Base-by-base conservation (phyloP, 768 basidiomycete species). In the Royoungia palumana region DNA sequence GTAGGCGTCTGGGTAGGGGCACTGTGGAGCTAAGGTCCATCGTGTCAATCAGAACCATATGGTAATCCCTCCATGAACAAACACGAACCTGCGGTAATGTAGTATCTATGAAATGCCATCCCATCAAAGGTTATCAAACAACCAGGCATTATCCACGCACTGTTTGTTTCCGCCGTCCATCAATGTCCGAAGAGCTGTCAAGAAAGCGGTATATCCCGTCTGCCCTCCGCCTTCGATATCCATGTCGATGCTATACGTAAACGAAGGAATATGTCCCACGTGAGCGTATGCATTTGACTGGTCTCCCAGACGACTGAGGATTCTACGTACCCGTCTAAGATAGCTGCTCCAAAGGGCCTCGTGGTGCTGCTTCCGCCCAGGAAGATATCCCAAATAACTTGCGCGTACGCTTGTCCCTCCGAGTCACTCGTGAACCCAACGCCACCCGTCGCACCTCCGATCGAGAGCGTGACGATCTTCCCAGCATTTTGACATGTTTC, bases 291-390 rank as follows among this genome's bases (percentile, higher is more conserved):
- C 16, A 46, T 24, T 7, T 14, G 11, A 17, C 0, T 7, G 2
- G 46, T 58, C 27, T 11, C 42, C 48, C 40, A 34, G 57, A 47
- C 48, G 20, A 58, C 51, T 13, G 1, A 36, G n/a, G 5, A 21
- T 24, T 27, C 8, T 6, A 43, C 62, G 14, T 36, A 86, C 85
- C 87, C 87, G 56, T 89, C 87, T 21, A 89, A 72, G 42, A 87
- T 75, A 3, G 85, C 87, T 50, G 55, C 65, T 21, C 87, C 87
- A 56, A 89, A 89, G 0, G 87, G 87, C 50, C 87, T 75, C 14
- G 79, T 85, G 22, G 62, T 62, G 49, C 77, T 80, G 1, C 70
- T 72, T 16, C 85, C 84, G 9, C 85, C 87, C 24, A 89, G 69
- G 65, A 88, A 87, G 41, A 85, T 50, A 42, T 66, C 44, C 87